These are phyloP conservation scores for Metschnikowia lochheadii DNA, from an alignment of 805 yeast species.

Conservation along the genomic window DNA sequence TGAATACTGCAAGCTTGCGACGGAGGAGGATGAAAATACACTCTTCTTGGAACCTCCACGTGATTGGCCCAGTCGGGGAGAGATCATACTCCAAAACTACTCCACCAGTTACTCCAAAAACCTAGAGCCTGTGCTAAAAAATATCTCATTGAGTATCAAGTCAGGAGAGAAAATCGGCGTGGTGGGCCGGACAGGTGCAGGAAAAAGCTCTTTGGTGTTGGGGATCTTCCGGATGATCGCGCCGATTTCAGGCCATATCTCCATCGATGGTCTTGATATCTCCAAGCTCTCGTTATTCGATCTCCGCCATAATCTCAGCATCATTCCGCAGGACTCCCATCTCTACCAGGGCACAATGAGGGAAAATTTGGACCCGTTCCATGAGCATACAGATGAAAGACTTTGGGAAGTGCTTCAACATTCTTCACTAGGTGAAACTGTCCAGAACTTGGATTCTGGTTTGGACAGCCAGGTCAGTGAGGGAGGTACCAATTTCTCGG, in stretches of 20 bases:
- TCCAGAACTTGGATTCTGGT: constrained; percentile 16
- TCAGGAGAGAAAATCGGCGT: constrained; percentile 87
- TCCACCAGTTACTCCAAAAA: constrained; percentile 83
- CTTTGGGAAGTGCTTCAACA: constrained; percentile 23
- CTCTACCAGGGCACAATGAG: constrained; percentile 23
- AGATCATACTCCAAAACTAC: constrained; percentile 39
- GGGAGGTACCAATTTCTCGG: constrained; percentile 25
- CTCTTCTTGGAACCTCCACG: constrained; percentile 4
- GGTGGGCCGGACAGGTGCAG: constrained; percentile 83
- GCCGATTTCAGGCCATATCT: constrained; percentile 18
- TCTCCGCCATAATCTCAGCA: constrained; percentile 22
- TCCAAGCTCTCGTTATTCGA: constrained; percentile 17
- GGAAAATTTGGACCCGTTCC: constrained; percentile 64
- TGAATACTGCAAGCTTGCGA: constrained; percentile 49
- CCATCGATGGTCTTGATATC: constrained; percentile 19
- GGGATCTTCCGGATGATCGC: constrained; percentile 24
- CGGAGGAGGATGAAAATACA: constrained; percentile 31
- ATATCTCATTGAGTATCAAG: constrained; percentile 58
- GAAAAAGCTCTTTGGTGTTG: constrained; percentile 25
- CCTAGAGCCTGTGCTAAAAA: constrained; percentile 72
- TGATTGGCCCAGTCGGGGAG: constrained; percentile 14
- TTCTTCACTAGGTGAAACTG: constrained; percentile 19
- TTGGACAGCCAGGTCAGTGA: constrained; percentile 19
- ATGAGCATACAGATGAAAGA: constrained; percentile 20
- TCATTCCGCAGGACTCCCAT: constrained; percentile 28